These are phyloP conservation scores for Dimocarpus longan DNA, from an alignment of 345 rosid species.

Conservation along the genomic window DNA sequence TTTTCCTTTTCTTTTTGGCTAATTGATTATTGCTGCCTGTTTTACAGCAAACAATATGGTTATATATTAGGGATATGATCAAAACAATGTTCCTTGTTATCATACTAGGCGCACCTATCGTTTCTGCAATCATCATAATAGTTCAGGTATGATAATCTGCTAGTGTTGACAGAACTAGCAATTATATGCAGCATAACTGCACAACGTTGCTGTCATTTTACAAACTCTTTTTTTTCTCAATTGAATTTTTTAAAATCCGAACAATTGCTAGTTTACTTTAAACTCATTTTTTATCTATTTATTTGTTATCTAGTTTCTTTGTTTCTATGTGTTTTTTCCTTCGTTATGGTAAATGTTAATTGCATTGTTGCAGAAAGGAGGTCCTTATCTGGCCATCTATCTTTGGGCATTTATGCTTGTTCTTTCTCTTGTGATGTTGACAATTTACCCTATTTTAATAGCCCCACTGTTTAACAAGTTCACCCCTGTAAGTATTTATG, in stretches of 20 bases:
- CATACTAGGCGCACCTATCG: slow-evolving; percentile 85
- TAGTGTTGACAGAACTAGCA: slow-evolving; percentile 10
- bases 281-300: slow-evolving; percentile 5
- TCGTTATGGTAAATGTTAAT: slow-evolving; percentile 17
- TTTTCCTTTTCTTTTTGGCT: slow-evolving; percentile 1
- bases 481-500: slow-evolving; percentile 75
- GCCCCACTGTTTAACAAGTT: slow-evolving; percentile 98
- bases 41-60: slow-evolving; percentile 95
- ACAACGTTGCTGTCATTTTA: background rate
- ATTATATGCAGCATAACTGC: slow-evolving; percentile 3
- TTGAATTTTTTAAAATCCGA: background rate
- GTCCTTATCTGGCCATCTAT: slow-evolving; percentile 97
- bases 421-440: slow-evolving; percentile 95
- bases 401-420: slow-evolving; percentile 98
- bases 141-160: slow-evolving; percentile 66
- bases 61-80: slow-evolving; percentile 84
- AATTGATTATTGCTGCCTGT: slow-evolving; percentile 17
- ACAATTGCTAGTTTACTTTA: background rate
- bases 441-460: slow-evolving; percentile 84
- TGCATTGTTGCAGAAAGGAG: slow-evolving; percentile 79
- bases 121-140: slow-evolving; percentile 76
- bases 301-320: background rate
- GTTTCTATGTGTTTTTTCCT: background rate
- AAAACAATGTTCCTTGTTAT: slow-evolving; percentile 75
- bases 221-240: background rate